phyloP scores from a whole-genome alignment of 176 grass and related monocot species.

The Carex parvula region DNA sequence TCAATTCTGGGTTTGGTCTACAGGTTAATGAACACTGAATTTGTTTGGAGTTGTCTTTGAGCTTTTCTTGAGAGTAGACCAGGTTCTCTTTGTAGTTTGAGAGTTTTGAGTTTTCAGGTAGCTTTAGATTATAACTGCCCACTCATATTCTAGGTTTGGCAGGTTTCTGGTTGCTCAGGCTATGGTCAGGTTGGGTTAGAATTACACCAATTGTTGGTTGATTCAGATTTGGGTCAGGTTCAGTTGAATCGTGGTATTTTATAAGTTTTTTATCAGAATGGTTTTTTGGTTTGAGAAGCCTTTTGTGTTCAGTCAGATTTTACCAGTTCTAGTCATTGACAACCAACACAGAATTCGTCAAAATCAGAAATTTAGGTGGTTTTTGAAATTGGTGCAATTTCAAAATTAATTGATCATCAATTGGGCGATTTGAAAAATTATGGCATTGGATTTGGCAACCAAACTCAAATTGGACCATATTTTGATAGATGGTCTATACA shows the following conservation, averaged over 20 bases:
- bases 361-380: not conserved
- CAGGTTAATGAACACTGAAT: not conserved
- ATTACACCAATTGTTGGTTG: not conserved
- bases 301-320: not conserved
- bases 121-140: not conserved
- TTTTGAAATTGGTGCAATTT: not conserved
- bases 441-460: not conserved
- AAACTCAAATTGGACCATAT: not conserved
- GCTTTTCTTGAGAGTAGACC: not conserved
- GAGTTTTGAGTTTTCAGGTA: not conserved
- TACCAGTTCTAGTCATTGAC: not conserved
- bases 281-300: not conserved
- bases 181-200: not conserved
- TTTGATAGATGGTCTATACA: not conserved
- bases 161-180: not conserved
- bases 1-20: not conserved
- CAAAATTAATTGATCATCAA: not conserved
- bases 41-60: not conserved
- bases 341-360: not conserved
- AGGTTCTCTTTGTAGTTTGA: not conserved
- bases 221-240: not conserved
- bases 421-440: not conserved
- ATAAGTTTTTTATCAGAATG: not conserved
- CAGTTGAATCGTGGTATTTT: not conserved
- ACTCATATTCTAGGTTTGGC: conserved; percentile 4